Conservation (phyloP, 345 rosid species). For the Hevea brasiliensis region DNA sequence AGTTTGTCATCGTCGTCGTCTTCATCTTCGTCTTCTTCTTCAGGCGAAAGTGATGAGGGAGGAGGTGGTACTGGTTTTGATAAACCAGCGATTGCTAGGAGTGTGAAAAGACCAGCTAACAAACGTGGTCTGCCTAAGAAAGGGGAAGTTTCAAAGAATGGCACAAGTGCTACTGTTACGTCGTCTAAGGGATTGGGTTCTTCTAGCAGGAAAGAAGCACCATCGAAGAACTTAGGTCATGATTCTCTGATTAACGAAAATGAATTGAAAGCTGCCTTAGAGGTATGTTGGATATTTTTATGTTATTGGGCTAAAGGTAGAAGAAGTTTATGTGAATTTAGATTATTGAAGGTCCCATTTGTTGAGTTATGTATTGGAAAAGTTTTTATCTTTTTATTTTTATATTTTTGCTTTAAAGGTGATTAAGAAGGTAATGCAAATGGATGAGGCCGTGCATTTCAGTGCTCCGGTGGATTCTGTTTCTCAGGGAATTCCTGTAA, state of each 20-base stretch:
- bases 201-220: constrained; percentile 13
- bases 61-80: background rate
- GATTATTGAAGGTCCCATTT: background rate
- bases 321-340: background rate
- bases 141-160: background rate
- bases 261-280: constrained; percentile 17
- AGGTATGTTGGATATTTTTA: constrained; percentile 19
- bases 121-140: constrained; percentile 13
- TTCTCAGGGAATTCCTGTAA: constrained; percentile 25
- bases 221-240: background rate
- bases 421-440: constrained; percentile 26
- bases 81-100: background rate
- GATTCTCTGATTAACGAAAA: constrained; percentile 17
- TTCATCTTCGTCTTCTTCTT: constrained; percentile 10
- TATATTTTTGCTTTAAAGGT: constrained; percentile 14
- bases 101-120: background rate
- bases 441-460: constrained; percentile 28
- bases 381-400: background rate
- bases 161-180: background rate
- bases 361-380: background rate
- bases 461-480: constrained; percentile 27
- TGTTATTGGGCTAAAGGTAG: background rate
- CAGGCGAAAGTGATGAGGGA: constrained; percentile 10
- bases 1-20: too few relatives aligned
- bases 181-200: constrained; percentile 25